These are phyloP conservation scores for Fereydounia khargensis DNA, from an alignment of 1,284 basidiomycete species.

Conservation along the genomic window DNA sequence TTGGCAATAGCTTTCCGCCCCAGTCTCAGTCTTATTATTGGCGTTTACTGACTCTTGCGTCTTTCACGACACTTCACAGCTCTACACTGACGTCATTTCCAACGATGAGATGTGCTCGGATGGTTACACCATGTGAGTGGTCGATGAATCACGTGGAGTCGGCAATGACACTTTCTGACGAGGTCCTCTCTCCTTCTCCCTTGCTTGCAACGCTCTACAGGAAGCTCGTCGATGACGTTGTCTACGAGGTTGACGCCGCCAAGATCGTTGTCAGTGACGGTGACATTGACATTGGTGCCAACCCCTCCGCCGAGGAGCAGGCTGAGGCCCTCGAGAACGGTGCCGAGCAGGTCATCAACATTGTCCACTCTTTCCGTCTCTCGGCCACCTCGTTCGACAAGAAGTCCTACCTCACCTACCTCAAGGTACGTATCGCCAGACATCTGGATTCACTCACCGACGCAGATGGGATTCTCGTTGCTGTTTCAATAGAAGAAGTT, in stretches of 20 bases:
- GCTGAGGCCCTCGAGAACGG: slow-evolving; percentile 82
- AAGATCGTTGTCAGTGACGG: slow-evolving; percentile 75
- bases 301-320: slow-evolving; percentile 73
- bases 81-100: slow-evolving; percentile 70
- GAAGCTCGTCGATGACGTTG: slow-evolving; percentile 77
- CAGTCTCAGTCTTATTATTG: too few species aligned
- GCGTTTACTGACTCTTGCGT: too few species aligned
- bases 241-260: slow-evolving; percentile 84
- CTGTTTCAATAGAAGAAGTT: too few species aligned
- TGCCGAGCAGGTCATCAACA: slow-evolving; percentile 76
- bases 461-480: too few species aligned
- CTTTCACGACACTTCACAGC: slow-evolving; percentile 61
- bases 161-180: neutral
- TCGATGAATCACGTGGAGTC: too few species aligned
- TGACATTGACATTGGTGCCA: slow-evolving; percentile 83
- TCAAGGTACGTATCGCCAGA: slow-evolving; percentile 65
- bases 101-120: slow-evolving; percentile 76
- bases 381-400: slow-evolving; percentile 84
- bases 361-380: slow-evolving; percentile 89
- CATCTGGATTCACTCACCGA: too few species aligned
- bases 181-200: neutral
- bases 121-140: slow-evolving; percentile 34
- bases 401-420: slow-evolving; percentile 78
- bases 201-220: slow-evolving; percentile 60
- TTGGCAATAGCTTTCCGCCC: too few species aligned